Percentiles rank a stretch among this genome's conserved stretches.
Conservation (phyloP, 108 stramenopile genomes). For the Thalassiosira profunda region DNA sequence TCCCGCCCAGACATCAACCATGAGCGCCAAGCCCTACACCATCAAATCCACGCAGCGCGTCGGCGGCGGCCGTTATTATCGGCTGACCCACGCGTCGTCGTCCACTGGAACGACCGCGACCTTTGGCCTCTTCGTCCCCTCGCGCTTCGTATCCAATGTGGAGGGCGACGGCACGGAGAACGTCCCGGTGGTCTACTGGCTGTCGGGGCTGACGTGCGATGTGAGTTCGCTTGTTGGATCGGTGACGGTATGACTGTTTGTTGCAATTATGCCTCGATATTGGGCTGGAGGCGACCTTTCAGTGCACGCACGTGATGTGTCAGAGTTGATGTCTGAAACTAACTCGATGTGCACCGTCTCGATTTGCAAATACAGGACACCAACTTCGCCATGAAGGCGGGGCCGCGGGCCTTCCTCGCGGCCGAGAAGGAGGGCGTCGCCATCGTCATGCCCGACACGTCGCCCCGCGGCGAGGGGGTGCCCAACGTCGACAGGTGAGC, state of each 20-base stretch:
- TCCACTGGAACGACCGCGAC: conserved; percentile 77
- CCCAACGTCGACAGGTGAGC: conserved; percentile 71
- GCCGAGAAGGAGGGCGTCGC: conserved; percentile 86
- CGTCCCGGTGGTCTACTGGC: conserved; percentile 79
- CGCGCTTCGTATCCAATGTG: conserved; percentile 22
- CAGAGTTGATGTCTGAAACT: not conserved
- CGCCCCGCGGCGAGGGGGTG: conserved; percentile 90
- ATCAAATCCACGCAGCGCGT: conserved; percentile 70
- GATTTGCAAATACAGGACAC: no score
- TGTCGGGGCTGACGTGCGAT: conserved; percentile 97
- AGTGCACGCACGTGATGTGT: no score
- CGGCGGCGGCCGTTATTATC: conserved; percentile 73
- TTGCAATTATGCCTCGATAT: not conserved
- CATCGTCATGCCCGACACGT: conserved; percentile 96
- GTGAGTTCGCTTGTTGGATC: conserved; percentile 41
- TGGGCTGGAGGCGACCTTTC: no score
- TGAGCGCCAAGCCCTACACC: no score
- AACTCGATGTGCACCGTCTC: no score
- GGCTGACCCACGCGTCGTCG: conserved; percentile 68
- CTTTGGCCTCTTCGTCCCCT: conserved; percentile 75
- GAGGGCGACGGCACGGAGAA: conserved; percentile 37
- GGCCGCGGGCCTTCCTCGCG: conserved; percentile 67
- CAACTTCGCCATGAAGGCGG: conserved; percentile 95
- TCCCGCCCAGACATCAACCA: no score
- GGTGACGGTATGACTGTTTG: not conserved